Evolutionary conservation across 2,329 filamentous ascomycete genomes (phyloP), one percentile per base, ranked within the genome.

Genomic region (Colletotrichum gloeosporioides): DNA sequence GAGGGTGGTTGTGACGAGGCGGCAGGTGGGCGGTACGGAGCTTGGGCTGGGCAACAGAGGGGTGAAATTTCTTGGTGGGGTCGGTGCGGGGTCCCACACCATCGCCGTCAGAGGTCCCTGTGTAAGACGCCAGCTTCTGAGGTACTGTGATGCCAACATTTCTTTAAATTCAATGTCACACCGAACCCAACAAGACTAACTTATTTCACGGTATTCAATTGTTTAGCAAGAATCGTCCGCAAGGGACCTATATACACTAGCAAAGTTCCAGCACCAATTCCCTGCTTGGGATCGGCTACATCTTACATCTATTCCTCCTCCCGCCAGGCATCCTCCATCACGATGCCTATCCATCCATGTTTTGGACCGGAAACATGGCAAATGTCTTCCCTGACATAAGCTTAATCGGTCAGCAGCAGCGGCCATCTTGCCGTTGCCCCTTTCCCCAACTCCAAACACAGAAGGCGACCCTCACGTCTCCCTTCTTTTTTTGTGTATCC

Each of bases 61-160:
- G 73, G 73, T 73, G 64, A 76, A 76, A 76, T 76, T 76, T 76
- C 73, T 57, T 62, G 64, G 73, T 76, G 73, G 74, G 70, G 70
- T 69, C 59, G 32, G 18, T 73, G 73, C 69, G 73, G 74, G 64
- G 74, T 59, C 29, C 59, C 65, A 29, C 15, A 69, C 31, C 57
- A 44, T 15, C 49, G 18, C 25, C 31, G 18, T 62, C 59, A 12
- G 39, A 49, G 1, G 39, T 49, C 39, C 39, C 36, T 39, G 15
- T 39, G 15, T 18, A 49, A 12, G 18, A 49, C 18, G 34, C 59
- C 29, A 29, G 10, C 25, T 32, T 10, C 9, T 32, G 25, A 62
- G 29, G 59, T 59, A 29, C 18, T 0, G 18, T 12, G 22, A n/a
- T 49, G 39, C 39, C 39, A 49, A 5, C 22, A 0, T 49, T n/a